These are phyloP conservation scores for Diaporthe amygdali DNA, from an alignment of 2,329 filamentous ascomycete genomes.

Conservation along the genomic window DNA sequence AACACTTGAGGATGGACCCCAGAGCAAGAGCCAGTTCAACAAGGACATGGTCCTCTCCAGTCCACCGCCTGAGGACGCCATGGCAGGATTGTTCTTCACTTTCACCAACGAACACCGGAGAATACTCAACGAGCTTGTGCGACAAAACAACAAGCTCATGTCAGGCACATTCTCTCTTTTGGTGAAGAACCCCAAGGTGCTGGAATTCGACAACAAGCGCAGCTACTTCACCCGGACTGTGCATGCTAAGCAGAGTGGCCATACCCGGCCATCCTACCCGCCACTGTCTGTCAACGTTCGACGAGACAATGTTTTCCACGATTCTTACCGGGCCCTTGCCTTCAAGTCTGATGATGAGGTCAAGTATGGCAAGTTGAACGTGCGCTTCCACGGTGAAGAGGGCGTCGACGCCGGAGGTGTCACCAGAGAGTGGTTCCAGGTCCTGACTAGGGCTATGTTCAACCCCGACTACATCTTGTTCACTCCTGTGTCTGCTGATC, in stretches of 20 bases:
- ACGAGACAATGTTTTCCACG: constrained; percentile 94
- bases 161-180: constrained; percentile 95
- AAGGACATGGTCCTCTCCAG: constrained; percentile 78
- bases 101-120: constrained; percentile 98
- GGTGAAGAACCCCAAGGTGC: constrained; percentile 97
- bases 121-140: constrained; percentile 95
- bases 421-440: constrained; percentile 98
- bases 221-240: constrained; percentile 98
- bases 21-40: constrained; percentile 48
- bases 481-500: constrained; percentile 93
- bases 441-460: constrained; percentile 97
- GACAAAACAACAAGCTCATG: constrained; percentile 97
- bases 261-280: constrained; percentile 72
- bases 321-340: constrained; percentile 97
- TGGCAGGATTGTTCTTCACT: constrained; percentile 92
- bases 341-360: constrained; percentile 97
- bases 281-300: constrained; percentile 85
- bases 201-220: constrained; percentile 99
- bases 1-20: constrained; percentile 71
- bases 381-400: constrained; percentile 96
- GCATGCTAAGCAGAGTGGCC: constrained; percentile 70
- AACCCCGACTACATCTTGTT: constrained; percentile 97
- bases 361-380: constrained; percentile 98
- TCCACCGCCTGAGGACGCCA: constrained; percentile 78
- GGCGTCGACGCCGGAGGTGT: constrained; percentile 98